phyloP scores from a whole-genome alignment of 208 protist genomes.

The Blechomonas ayalai region DNA sequence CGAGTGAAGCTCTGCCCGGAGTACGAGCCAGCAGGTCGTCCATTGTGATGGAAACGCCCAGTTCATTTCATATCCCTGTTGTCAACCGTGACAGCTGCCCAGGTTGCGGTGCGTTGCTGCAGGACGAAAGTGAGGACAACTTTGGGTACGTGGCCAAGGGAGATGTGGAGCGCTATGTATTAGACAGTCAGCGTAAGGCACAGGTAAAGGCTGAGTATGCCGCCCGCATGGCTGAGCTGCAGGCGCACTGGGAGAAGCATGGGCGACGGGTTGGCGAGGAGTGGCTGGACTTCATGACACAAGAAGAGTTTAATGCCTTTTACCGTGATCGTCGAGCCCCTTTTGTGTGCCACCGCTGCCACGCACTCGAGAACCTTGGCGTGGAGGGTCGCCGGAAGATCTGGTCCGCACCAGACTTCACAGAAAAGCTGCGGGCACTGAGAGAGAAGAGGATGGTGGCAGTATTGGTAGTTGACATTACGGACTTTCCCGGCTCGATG shows the following conservation, averaged over 20 bases:
- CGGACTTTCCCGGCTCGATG: slow-evolving; percentile 88
- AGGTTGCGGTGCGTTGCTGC: slow-evolving; percentile 82
- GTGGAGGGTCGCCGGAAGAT: slow-evolving; percentile 70
- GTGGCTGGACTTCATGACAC: slow-evolving; percentile 92
- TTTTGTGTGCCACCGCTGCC: slow-evolving; percentile 84
- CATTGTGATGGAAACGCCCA: slow-evolving; percentile 72
- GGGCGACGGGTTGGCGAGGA: slow-evolving; percentile 88
- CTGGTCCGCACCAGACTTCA: slow-evolving; percentile 89
- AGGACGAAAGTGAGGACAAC: slow-evolving; percentile 50
- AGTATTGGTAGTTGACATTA: slow-evolving; percentile 88
- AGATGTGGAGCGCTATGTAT: slow-evolving; percentile 73
- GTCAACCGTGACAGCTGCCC: slow-evolving; percentile 76
- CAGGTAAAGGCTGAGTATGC: slow-evolving; percentile 69
- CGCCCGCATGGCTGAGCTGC: slow-evolving; percentile 83
- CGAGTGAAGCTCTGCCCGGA: slow-evolving; percentile 38
- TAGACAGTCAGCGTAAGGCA: slow-evolving; percentile 35
- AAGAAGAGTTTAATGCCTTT: slow-evolving; percentile 89
- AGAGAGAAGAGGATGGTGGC: slow-evolving; percentile 78
- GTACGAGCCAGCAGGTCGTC: slow-evolving; percentile 64
- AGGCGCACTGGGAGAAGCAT: slow-evolving; percentile 85
- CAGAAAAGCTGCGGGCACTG: slow-evolving; percentile 70
- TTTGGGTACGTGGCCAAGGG: slow-evolving; percentile 77
- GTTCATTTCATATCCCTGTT: slow-evolving; percentile 64
- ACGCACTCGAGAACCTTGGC: slow-evolving; percentile 82
- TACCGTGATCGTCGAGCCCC: slow-evolving; percentile 60